These are phyloP conservation scores for Lolium multiflorum DNA, from an alignment of 176 grass and related monocot genomes.

Conservation along the genomic window DNA sequence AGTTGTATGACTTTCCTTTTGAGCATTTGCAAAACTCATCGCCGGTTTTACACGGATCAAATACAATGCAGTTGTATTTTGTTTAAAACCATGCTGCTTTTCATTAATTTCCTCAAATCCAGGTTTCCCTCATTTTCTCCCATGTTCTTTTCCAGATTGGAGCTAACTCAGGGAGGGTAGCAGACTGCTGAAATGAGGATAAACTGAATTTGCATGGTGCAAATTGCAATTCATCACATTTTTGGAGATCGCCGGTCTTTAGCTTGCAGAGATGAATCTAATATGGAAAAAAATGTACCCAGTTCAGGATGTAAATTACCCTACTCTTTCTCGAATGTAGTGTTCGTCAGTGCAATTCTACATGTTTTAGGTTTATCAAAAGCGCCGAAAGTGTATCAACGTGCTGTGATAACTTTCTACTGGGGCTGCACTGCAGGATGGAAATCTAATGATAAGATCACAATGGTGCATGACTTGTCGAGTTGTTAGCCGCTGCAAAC, in stretches of 20 bases:
- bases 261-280: constrained; percentile 40
- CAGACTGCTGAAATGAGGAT: constrained; percentile 21
- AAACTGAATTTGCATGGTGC: constrained; percentile 29
- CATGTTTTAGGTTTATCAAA: constrained; percentile 35
- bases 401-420: not conserved
- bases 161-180: constrained; percentile 1
- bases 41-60: not conserved
- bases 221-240: not conserved
- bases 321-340: constrained; percentile 23
- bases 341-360: not conserved
- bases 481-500: not conserved
- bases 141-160: constrained; percentile 34
- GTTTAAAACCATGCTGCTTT: not conserved
- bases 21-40: not conserved
- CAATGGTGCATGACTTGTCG: not conserved
- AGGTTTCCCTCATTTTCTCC: not conserved
- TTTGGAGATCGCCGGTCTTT: constrained; percentile 36
- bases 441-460: not conserved
- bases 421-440: not conserved
- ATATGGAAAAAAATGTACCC: constrained; percentile 16
- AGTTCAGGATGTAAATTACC: constrained; percentile 35
- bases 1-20: not conserved
- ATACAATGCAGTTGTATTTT: not conserved
- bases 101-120: not conserved
- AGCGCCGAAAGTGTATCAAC: not conserved